Base-by-base conservation (phyloP, 768 basidiomycete genomes). In the Boletus huronensis region DNA sequence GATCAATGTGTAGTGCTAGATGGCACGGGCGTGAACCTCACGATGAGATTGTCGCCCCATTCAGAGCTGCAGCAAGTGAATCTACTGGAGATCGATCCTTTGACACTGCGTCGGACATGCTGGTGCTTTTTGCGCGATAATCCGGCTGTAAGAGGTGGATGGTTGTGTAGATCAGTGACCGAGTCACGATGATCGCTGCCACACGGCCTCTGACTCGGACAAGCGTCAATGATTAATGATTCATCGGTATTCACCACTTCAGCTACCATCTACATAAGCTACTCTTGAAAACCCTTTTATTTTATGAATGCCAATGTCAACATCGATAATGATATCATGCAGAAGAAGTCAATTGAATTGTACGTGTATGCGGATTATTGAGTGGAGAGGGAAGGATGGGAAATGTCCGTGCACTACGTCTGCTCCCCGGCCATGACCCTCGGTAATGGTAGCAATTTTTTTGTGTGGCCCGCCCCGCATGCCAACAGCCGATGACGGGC, bases 361-460 rank as follows among this genome's bases (percentile, higher is more conserved):
- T 66, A 64, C 34, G 61, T 50, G 54, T 66, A 59, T 52, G 57
- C 36, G 48, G 17, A 68, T 68, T 68, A 68, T 65, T 57, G 56
- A 25, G 55, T 63, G 60, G 47, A 56, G 62, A 65, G 64, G 65
- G 67, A 25, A 50, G 57, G 61, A 59, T 55, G 61, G 68, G 63
- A 65, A 65, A 70, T 72, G 55, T 68, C 62, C 70, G 70, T 71
- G 70, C 70, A 58, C 72, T 71, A 71, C 72, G 70, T 72, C 55
- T 61, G 64, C 63, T 66, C 66, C 71, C 72, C 60, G 31, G 47
- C 61, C 65, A 53, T 47, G 45, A 56, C 68, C 65, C 69, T 67
- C 63, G 11, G 64, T 61, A 66, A 48, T 46, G 35, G 53, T 70
- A 71, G 46, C 10, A 52, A 21, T 45, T 38, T 59, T 71, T 60